Conservation (phyloP, 768 basidiomycete genomes). For the Lactarius sanguifluus region DNA sequence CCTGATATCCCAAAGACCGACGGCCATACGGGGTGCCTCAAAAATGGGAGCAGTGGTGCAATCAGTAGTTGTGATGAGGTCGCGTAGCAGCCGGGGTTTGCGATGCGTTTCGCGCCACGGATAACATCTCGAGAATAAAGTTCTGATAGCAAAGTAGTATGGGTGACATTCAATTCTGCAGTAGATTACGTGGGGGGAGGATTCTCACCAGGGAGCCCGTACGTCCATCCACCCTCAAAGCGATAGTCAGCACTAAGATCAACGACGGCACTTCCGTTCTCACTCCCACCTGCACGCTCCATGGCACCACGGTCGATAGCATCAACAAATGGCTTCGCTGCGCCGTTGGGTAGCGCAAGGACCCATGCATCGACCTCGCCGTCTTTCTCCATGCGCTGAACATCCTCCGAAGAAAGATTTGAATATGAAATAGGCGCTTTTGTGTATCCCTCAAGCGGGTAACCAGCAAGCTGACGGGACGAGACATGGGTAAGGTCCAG, state of each 20-base stretch:
- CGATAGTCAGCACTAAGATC: slow-evolving; percentile 95
- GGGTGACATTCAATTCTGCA: slow-evolving; percentile 37
- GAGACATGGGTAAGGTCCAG: slow-evolving; percentile 94
- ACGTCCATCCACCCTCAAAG: slow-evolving; percentile 94
- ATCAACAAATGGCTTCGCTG: slow-evolving; percentile 95
- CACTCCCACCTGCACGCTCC: slow-evolving; percentile 43
- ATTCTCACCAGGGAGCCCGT: slow-evolving; percentile 96
- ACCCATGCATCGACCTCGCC: slow-evolving; percentile 97
- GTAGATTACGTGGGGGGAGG: slow-evolving; percentile 41
- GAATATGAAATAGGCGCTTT: slow-evolving; percentile 74
- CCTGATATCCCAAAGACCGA: slow-evolving; percentile 93
- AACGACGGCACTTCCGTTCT: slow-evolving; percentile 73
- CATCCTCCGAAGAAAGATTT: slow-evolving; percentile 75
- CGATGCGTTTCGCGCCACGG: slow-evolving; percentile 76
- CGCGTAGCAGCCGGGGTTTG: slow-evolving; percentile 97
- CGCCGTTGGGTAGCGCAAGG: slow-evolving; percentile 98
- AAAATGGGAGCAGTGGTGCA: slow-evolving; percentile 79
- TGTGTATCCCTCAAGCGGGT: slow-evolving; percentile 74
- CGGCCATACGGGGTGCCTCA: slow-evolving; percentile 60
- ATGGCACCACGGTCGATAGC: slow-evolving; percentile 79
- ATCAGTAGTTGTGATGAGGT: slow-evolving; percentile 90
- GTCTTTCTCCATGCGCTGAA: slow-evolving; percentile 84
- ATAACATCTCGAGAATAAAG: slow-evolving; percentile 76
- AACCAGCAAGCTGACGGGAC: slow-evolving; percentile 89
- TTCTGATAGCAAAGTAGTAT: slow-evolving; percentile 53